phyloP scores from a whole-genome alignment of 495 filamentous ascomycete species.

The Penicillium canariense region DNA sequence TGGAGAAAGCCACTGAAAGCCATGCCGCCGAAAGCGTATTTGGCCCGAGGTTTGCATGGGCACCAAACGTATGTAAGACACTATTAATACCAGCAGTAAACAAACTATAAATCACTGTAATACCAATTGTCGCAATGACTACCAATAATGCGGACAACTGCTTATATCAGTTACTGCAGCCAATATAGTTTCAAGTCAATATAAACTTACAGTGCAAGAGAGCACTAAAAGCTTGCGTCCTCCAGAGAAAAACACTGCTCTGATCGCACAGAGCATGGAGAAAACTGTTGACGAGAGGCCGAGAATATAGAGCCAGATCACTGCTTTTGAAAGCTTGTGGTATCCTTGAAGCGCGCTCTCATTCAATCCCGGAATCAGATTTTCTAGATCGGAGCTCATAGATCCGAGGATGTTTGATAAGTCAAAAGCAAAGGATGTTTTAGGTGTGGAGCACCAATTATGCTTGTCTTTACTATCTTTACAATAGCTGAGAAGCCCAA shows the following conservation, averaged over 20 bases:
- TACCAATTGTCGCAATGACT: slow-evolving; percentile 1
- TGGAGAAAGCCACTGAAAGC: background rate
- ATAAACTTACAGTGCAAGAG: background rate
- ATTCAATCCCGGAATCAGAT: background rate
- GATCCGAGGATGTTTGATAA: background rate
- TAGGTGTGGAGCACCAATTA: background rate
- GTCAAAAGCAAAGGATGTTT: background rate
- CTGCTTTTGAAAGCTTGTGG: background rate
- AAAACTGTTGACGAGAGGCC: background rate
- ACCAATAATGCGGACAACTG: background rate
- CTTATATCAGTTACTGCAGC: background rate
- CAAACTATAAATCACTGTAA: background rate
- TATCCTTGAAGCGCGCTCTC: background rate
- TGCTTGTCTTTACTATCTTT: background rate
- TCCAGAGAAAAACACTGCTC: background rate
- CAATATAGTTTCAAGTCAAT: background rate
- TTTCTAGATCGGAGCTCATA: background rate
- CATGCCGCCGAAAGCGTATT: background rate
- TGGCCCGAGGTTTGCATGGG: background rate
- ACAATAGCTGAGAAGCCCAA: background rate
- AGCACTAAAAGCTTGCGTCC: background rate
- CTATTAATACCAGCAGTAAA: background rate
- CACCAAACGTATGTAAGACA: background rate
- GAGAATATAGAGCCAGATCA: background rate
- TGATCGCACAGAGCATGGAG: background rate